Evolutionary conservation across 2,329 filamentous ascomycete species (phyloP), one percentile per base, ranked within the genome.

Genomic region (Pestalotiopsis sp.): DNA sequence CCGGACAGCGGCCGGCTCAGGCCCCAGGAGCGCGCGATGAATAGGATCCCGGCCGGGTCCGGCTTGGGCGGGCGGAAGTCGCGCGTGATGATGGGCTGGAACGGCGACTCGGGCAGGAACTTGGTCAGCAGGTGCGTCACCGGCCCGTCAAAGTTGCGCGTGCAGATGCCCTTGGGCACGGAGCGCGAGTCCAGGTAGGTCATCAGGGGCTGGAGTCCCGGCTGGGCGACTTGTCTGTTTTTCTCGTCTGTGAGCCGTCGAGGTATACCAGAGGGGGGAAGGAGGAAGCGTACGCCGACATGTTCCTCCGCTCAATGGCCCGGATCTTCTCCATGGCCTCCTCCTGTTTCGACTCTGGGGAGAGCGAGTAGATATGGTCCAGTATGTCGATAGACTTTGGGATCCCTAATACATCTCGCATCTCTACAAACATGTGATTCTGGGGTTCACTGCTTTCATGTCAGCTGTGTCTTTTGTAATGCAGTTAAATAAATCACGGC

Each of bases 341-440:
- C 67, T 89, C 84, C 75, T 91, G 91, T 65, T 80, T 76, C 13
- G 88, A 81, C 0, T 81, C 74, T 3, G 86, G 84, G 0, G 94
- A 90, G 0, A 98, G 90, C 2, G 85, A 82, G 78, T 94, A 91
- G 77, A 98, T 91, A 82, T 98, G 93, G 70, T 94, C 91, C 57
- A 99, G 90, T 77, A 99, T 98, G 81, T 99, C 96, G 76, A 85
- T 84, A 45, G 84, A 81, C 78, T 91, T 92, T 71, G 89, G 79
- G 74, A 98, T 98, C 64, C 84, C 85, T 17, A 98, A 87, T 7
- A 89, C 91, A 14, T 83, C 78, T 72, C 91, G 91, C 95, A 99
- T 98, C 77, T 97, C 87, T 23, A 82, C 80, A 81, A 98, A 98
- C 95, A 98, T 99, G 86, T 97, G 94, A 74, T 92, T 96, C 81